A percentile compares a stretch with the other conserved stretches of the same genome.
Conservation (phyloP, 495 filamentous ascomycete species). For the Chaetomium fimeti region DNA sequence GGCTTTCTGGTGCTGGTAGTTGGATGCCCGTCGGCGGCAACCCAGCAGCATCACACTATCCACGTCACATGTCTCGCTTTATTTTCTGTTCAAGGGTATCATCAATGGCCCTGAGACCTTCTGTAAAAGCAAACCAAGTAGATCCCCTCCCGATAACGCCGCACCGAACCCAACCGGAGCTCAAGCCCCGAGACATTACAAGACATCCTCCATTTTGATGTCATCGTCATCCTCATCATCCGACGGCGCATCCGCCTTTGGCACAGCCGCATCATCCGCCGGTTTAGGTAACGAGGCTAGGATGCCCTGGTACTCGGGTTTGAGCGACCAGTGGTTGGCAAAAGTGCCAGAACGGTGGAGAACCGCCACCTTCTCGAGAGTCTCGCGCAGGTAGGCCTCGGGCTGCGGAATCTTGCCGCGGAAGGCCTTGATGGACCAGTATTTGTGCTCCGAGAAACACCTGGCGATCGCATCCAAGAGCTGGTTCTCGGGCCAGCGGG, state of each 20-base stretch:
- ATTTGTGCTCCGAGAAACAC: constrained; percentile 78
- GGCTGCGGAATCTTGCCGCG: constrained; percentile 73
- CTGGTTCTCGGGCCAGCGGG: constrained; percentile 81
- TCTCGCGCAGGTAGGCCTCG: constrained; percentile 85
- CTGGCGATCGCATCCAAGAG: constrained; percentile 78
- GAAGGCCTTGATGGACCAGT: constrained; percentile 85
- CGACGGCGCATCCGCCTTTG: constrained; percentile 44
- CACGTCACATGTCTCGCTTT: background rate
- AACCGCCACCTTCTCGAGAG: constrained; percentile 75
- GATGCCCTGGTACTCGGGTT: constrained; percentile 64
- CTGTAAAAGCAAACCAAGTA: constrained; percentile 6
- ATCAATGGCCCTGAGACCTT: constrained; percentile 16
- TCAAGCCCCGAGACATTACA: constrained; percentile 25
- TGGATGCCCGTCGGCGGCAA: background rate
- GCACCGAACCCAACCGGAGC: background rate
- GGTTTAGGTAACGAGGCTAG: constrained; percentile 52
- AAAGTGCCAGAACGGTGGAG: constrained; percentile 77
- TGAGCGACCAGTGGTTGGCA: constrained; percentile 79
- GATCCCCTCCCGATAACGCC: constrained; percentile 15
- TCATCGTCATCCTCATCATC: constrained; percentile 67
- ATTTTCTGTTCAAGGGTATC: constrained; percentile 28
- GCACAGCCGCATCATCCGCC: constrained; percentile 42
- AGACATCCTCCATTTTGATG: constrained; percentile 73
- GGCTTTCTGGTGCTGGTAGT: background rate
- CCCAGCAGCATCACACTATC: background rate